Percentiles rank a stretch among this genome's conserved stretches.
Conservation (phyloP, 2,329 filamentous ascomycete species). For the Exophiala oligosperma region DNA sequence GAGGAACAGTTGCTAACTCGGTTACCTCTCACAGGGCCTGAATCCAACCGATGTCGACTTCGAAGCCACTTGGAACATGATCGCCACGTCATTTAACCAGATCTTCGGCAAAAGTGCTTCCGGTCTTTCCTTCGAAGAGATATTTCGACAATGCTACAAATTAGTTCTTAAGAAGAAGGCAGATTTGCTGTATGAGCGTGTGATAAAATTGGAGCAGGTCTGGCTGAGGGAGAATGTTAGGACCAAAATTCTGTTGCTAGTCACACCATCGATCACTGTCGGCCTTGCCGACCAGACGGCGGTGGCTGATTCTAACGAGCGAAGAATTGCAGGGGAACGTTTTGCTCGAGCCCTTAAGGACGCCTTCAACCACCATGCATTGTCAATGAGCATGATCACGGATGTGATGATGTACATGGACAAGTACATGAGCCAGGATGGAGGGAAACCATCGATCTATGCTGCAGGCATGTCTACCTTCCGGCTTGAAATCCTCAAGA, state of each 20-base stretch:
- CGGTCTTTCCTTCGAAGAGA: conserved; percentile 85
- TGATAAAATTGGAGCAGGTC: conserved; percentile 75
- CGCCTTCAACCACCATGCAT: conserved; percentile 85
- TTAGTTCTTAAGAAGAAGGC: conserved; percentile 89
- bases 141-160: conserved; percentile 92
- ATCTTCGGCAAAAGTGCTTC: conserved; percentile 94
- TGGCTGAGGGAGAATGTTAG: conserved; percentile 79
- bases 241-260: conserved; percentile 66
- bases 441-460: conserved; percentile 75
- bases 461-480: conserved; percentile 83
- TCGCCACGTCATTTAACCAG: conserved; percentile 75
- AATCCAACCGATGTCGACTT: conserved; percentile 70
- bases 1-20: conserved; percentile 1
- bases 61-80: conserved; percentile 77
- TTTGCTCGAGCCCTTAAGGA: conserved; percentile 75
- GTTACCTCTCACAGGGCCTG: conserved; percentile 49
- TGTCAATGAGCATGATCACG: conserved; percentile 90
- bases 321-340: conserved; percentile 75
- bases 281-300: conserved; percentile 43
- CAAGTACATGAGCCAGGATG: conserved; percentile 74
- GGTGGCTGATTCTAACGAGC: conserved; percentile 70
- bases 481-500: conserved; percentile 77
- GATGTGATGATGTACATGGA: conserved; percentile 99
- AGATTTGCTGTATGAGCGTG: conserved; percentile 74
- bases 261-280: conserved; percentile 68